Evolutionary conservation across 305 asterid species (phyloP), one percentile per base, ranked within the genome.

Genomic region (Fraxinus paxiana): DNA sequence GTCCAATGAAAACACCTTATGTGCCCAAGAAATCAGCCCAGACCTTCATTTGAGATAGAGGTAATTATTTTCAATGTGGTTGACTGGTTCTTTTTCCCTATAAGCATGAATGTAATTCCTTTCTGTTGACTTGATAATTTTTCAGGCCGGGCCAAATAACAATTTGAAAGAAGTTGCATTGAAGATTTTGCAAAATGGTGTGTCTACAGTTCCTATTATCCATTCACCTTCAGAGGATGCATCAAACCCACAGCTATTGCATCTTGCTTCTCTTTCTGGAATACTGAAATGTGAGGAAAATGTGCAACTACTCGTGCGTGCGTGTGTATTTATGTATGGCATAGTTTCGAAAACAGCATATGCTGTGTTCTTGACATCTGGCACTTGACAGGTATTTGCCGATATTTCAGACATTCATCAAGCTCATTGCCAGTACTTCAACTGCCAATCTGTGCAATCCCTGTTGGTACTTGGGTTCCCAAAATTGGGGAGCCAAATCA

Each of bases 401-500:
- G 98, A 82, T 90, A 89, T 87, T 95, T 95, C 83, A 90, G 90
- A 85, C 90, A 91, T 86, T 93, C 98, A 9, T 87, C 92, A 4
- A 88, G 89, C 85, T 95, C 97, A 54, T 88, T 95, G 71, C 98
- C 97, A 54, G 85, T 92, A 51, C 94, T 95, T 78, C 94, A 92
- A 77, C 83, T 89, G 63, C 97, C 98, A 71, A 88, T 95, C 73
- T 88, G 89, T 86, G 86, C 90, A 73, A 82, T 93, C 75, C 93
- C 92, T 67, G 79, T 95, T 84, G 98, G 98, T 78, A 93, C 98
- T 34, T 95, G 98, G 98, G 95, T 90, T 86, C 98, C 98, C 0
- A 88, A 88, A 87, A 90, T 94, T 84, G 98, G 97, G 84, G 96
- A 92, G 85, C 87, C 94, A 51, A 89, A 89, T 88, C 88, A 89